Percentiles rank a stretch among this genome's conserved stretches.
Conservation (phyloP, 257 asterid species). For the Solanum piurae region DNA sequence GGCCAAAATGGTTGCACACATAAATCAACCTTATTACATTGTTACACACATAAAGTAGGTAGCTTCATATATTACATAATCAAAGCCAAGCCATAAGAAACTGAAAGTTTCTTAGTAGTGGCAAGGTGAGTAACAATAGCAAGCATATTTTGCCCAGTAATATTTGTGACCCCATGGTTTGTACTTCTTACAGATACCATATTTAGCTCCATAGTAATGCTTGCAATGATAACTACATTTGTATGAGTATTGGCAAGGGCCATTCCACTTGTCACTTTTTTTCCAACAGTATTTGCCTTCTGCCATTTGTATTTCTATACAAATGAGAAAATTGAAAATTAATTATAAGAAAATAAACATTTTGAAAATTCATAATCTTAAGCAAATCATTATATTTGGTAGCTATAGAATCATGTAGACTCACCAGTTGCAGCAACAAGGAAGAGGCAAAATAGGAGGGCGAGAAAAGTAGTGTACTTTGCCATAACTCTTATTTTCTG, state of each 20-base stretch:
- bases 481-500: not conserved
- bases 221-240: not conserved
- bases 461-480: not conserved
- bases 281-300: not conserved
- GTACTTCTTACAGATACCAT: no score
- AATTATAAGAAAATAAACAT: no score
- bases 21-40: not conserved
- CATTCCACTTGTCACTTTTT: not conserved
- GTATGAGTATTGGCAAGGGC: not conserved
- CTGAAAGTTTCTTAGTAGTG: not conserved
- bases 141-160: no score
- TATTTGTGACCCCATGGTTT: no score
- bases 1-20: not conserved
- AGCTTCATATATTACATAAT: not conserved
- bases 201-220: no score
- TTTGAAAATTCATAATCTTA: no score
- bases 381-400: no score
- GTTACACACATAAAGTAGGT: not conserved
- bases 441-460: not conserved
- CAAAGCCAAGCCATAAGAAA: no score
- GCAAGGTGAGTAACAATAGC: not conserved
- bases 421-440: no score
- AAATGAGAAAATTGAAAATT: no score
- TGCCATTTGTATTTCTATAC: not conserved
- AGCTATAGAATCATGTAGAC: no score